Conservation (phyloP, 2,329 filamentous ascomycete species). For the Chaetomiaceae sp. region DNA sequence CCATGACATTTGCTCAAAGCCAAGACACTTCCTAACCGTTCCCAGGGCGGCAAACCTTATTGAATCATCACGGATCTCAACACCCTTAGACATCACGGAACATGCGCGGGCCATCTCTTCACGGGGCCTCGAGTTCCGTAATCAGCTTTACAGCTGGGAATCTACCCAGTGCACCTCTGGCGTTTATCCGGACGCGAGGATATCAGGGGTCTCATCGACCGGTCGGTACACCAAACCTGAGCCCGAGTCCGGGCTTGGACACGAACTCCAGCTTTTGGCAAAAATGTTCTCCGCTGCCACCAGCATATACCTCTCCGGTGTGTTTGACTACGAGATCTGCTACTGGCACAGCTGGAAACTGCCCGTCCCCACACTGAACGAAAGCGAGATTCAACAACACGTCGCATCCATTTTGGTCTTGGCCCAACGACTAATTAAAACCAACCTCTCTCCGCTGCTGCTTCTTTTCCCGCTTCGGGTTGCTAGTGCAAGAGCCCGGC, state of each 20-base stretch:
- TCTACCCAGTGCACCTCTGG: background rate
- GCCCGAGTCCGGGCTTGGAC: background rate
- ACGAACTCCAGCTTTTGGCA: background rate
- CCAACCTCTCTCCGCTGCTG: background rate
- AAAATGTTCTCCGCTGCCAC: background rate
- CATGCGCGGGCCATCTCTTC: background rate
- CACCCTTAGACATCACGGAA: background rate
- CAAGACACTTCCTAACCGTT: background rate
- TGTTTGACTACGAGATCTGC: background rate
- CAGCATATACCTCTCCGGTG: background rate
- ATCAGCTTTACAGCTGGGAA: background rate
- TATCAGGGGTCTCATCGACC: background rate
- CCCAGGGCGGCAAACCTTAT: background rate
- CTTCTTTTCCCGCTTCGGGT: background rate
- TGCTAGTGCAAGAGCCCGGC: background rate
- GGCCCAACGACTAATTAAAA: background rate
- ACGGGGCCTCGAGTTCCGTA: background rate
- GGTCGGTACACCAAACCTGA: background rate
- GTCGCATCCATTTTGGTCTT: background rate
- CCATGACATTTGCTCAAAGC: background rate
- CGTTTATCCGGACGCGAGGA: background rate
- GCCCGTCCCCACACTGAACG: background rate
- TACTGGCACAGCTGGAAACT: background rate
- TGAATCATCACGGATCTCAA: background rate
- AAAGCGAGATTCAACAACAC: background rate